Evolutionary conservation across 441 rosid species (phyloP).

Genomic region (Bocquillonia castaneifolia): DNA sequence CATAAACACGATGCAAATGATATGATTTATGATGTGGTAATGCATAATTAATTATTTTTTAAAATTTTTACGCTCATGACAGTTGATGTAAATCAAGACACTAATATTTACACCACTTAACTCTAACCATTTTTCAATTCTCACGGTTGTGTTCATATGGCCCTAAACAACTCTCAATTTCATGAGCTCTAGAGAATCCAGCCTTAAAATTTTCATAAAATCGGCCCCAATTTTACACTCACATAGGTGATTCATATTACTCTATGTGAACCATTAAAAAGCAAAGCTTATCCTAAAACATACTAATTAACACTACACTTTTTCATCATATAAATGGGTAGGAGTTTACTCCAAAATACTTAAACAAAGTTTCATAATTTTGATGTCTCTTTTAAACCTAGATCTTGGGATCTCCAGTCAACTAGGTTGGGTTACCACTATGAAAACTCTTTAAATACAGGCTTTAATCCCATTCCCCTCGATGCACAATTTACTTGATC

Average conservation of each 20-base stretch:
- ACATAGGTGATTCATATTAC: background rate
- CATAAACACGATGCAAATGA: no score
- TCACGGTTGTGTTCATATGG: constrained; percentile 2
- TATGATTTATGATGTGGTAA: no score
- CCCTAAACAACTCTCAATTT: background rate
- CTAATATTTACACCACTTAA: background rate
- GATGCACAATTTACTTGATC: background rate
- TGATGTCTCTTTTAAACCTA: background rate
- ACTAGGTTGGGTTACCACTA: no score
- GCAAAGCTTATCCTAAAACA: background rate
- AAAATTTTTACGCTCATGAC: no score
- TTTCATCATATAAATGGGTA: background rate
- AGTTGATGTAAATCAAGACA: constrained; percentile 1
- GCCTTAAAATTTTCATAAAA: background rate
- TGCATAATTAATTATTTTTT: no score
- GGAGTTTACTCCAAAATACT: background rate
- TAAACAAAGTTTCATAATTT: background rate
- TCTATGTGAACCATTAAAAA: background rate
- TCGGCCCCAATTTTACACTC: no score
- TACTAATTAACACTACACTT: background rate
- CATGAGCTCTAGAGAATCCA: background rate
- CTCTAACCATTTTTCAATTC: no score
- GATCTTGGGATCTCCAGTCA: no score
- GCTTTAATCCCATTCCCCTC: constrained; percentile 8
- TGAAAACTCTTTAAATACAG: no score